phyloP scores from a whole-genome alignment of 148 eudicot species.

The Chenopodium suecicum region DNA sequence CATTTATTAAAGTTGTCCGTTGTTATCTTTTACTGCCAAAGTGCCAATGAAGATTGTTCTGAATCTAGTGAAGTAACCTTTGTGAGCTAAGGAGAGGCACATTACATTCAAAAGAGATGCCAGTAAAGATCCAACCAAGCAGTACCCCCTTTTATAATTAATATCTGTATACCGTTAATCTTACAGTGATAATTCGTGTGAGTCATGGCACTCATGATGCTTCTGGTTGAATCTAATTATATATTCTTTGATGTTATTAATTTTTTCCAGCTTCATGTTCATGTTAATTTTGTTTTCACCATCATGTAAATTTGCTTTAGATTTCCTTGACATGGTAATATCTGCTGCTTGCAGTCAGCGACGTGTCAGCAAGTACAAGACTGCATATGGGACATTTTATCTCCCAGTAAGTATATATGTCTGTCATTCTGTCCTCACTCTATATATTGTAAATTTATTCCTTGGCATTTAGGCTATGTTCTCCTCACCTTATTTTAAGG shows the following conservation, averaged over 20 bases:
- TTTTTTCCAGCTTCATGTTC: not conserved
- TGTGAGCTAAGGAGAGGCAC: not conserved
- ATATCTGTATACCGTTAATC: not conserved
- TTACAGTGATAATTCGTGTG: not conserved
- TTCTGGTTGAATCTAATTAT: not conserved
- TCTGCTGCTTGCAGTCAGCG: slow-evolving; percentile 27
- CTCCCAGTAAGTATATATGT: slow-evolving; percentile 26
- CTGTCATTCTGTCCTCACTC: not conserved
- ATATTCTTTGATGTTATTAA: not conserved
- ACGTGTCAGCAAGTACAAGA: slow-evolving; percentile 27
- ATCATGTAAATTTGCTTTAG: not conserved
- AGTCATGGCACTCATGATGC: not conserved
- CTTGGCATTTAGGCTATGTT: not conserved
- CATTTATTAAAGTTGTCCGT: not conserved
- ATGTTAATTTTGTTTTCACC: not conserved
- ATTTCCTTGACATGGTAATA: not conserved
- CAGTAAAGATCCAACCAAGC: too few relatives aligned
- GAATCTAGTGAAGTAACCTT: not conserved
- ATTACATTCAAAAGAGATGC: too few relatives aligned
- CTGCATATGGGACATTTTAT: slow-evolving; percentile 35
- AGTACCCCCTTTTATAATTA: too few relatives aligned
- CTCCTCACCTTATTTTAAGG: too few relatives aligned
- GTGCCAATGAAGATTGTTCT: not conserved
- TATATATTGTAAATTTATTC: not conserved
- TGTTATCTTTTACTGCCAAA: not conserved